These are phyloP conservation scores for Pisolithus microcarpus DNA, from an alignment of 768 basidiomycete genomes.

Conservation along the genomic window DNA sequence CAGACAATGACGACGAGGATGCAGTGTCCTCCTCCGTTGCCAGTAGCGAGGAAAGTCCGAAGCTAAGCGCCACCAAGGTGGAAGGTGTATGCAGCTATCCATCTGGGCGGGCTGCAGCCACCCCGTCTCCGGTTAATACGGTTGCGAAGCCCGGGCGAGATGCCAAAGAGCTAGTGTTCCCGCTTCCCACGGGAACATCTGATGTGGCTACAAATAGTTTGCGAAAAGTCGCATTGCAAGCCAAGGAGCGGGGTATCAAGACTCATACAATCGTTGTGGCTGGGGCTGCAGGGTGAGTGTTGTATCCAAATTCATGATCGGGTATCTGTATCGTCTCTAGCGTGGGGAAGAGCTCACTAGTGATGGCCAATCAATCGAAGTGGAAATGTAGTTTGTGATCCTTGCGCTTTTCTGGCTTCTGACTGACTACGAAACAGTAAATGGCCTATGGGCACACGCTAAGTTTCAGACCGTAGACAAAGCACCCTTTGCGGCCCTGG, in stretches of 20 bases:
- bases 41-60: conserved; percentile 3
- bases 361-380: conserved; percentile 62
- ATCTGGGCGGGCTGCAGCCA: not conserved
- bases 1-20: conserved; percentile 30
- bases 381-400: conserved; percentile 47
- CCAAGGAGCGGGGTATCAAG: conserved; percentile 36
- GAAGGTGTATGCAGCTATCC: conserved; percentile 4
- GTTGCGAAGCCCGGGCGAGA: not conserved
- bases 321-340: conserved; percentile 21
- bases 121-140: not conserved
- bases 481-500: conserved; percentile 63
- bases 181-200: conserved; percentile 5
- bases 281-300: conserved; percentile 54
- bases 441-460: conserved; percentile 72
- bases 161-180: not conserved
- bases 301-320: not conserved
- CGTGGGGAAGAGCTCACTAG: conserved; percentile 70
- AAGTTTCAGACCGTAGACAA: conserved; percentile 62
- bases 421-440: conserved; percentile 29
- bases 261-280: conserved; percentile 57
- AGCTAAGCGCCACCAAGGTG: not conserved
- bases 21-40: conserved; percentile 28
- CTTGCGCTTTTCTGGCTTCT: not conserved
- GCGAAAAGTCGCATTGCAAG: conserved; percentile 38
- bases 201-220: conserved; percentile 36